phyloP scores from a whole-genome alignment of 306 rosid species.

The Cercis canadensis region DNA sequence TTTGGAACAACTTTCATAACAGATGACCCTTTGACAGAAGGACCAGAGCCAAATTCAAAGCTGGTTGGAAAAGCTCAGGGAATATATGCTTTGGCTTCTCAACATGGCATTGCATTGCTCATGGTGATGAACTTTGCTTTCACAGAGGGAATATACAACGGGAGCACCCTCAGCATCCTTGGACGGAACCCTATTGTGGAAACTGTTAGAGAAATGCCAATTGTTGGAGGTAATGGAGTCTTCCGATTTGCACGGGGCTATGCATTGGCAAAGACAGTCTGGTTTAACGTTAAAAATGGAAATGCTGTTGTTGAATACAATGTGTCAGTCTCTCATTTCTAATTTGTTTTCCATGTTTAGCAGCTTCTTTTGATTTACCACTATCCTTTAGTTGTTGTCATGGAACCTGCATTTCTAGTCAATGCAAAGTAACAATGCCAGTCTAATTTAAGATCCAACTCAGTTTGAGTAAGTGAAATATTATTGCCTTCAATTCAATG shows the following conservation, averaged over 20 bases:
- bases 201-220: slow-evolving; percentile 44
- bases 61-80: slow-evolving; percentile 53
- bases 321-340: slow-evolving; percentile 40
- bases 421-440: no score
- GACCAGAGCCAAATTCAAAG: slow-evolving; percentile 37
- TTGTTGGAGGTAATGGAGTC: slow-evolving; percentile 49
- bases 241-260: slow-evolving; percentile 46
- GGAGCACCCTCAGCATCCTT: slow-evolving; percentile 43
- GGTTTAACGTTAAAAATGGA: slow-evolving; percentile 15
- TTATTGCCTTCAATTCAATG: no score
- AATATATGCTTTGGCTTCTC: slow-evolving; percentile 49
- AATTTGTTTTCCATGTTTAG: not conserved
- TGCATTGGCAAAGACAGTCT: slow-evolving; percentile 42
- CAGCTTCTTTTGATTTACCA: no score
- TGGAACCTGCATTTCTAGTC: no score
- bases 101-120: slow-evolving; percentile 40
- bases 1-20: slow-evolving; percentile 39
- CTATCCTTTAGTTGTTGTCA: not conserved
- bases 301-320: slow-evolving; percentile 50
- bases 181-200: slow-evolving; percentile 42
- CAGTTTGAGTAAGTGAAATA: not conserved
- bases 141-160: slow-evolving; percentile 36
- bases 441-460: not conserved
- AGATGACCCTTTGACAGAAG: slow-evolving; percentile 43
- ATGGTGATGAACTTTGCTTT: slow-evolving; percentile 48